Base-by-base conservation (phyloP, 75 land plant genomes). In the Selaginella moellendorffii region DNA sequence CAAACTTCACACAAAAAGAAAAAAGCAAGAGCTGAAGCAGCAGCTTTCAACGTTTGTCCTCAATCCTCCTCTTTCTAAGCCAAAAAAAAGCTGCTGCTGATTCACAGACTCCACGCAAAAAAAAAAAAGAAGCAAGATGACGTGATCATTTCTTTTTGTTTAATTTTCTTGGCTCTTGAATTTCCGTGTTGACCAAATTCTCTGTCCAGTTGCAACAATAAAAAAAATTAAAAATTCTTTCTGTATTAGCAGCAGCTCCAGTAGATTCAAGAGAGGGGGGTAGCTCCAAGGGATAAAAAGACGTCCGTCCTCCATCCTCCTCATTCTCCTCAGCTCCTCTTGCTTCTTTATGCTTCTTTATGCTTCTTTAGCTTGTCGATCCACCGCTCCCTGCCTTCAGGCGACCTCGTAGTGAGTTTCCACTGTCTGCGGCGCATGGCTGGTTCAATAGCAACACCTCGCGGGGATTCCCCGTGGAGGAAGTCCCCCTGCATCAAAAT, bases 381-480 rank as follows among this genome's bases (percentile, higher is more conserved):
- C 46, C 46, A 36, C 46, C 46, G 46, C 46, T 36, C 46, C 46
- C 46, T 36, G 46, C 46, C 46, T 36, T 36, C 46, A 36, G 46
- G 46, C 46, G 46, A 36, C 46, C 46, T 36, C 46, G 14, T 36
- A 36, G 46, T 36, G 46, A 36, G 46, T 36, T 36, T 36, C 46
- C 46, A 36, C 46, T 36, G 46, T 36, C 46, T 36, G 46, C 46
- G 46, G 46, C 46, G 46, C 46, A 36, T 36, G 46, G 46, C 46
- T 36, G 46, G 46, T 36, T 36, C 46, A 36, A 36, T 36, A 36
- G 46, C 46, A 36, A 36, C 46, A 36, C 46, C 46, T 36, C 46
- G 46, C 46, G 46, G 46, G 46, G n/a, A 36, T 5, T 36, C 46
- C 46, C 46, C 46, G 10, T 36, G 46, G 46, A 36, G 46, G 46